Conservation (phyloP, 495 filamentous ascomycete species). For the Aspergillus saccharolyticus region DNA sequence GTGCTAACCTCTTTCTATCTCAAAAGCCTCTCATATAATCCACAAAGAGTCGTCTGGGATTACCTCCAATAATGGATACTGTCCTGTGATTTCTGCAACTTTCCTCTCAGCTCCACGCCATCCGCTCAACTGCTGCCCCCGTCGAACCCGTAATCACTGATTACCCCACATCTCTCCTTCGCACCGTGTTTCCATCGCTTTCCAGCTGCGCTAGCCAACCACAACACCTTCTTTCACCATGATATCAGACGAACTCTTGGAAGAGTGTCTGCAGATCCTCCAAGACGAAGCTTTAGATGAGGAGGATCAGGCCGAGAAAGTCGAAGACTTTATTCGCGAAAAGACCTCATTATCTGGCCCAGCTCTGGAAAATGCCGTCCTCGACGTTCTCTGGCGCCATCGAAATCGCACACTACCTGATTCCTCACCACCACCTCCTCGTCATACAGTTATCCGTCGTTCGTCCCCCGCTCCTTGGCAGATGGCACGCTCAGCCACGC, state of each 20-base stretch:
- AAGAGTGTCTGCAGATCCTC: constrained; percentile 82
- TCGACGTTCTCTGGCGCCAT: constrained; percentile 90
- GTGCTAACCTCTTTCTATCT: constrained; percentile 6
- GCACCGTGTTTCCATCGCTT: constrained; percentile 11
- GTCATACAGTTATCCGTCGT: constrained; percentile 83
- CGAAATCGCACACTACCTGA: constrained; percentile 71
- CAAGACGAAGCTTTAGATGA: constrained; percentile 79
- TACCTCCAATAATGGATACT: constrained; percentile 11
- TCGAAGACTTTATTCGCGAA: constrained; percentile 78
- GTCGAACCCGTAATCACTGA: background rate
- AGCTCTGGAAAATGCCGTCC: constrained; percentile 79
- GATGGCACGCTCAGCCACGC: constrained; percentile 69
- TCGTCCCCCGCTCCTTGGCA: constrained; percentile 94
- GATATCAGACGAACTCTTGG: constrained; percentile 89
- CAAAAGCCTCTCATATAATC: constrained; percentile 1
- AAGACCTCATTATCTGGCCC: constrained; percentile 73
- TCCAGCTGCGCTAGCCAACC: background rate
- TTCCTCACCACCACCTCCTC: constrained; percentile 72
- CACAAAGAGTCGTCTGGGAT: background rate
- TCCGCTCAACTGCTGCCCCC: constrained; percentile 3
- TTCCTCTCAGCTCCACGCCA: background rate
- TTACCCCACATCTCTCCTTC: constrained; percentile 16
- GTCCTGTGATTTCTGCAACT: constrained; percentile 3
- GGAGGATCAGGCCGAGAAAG: constrained; percentile 90
- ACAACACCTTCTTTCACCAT: constrained; percentile 41